phyloP scores from a whole-genome alignment of 352 stramenopile genomes.

The Pythium coloratum region DNA sequence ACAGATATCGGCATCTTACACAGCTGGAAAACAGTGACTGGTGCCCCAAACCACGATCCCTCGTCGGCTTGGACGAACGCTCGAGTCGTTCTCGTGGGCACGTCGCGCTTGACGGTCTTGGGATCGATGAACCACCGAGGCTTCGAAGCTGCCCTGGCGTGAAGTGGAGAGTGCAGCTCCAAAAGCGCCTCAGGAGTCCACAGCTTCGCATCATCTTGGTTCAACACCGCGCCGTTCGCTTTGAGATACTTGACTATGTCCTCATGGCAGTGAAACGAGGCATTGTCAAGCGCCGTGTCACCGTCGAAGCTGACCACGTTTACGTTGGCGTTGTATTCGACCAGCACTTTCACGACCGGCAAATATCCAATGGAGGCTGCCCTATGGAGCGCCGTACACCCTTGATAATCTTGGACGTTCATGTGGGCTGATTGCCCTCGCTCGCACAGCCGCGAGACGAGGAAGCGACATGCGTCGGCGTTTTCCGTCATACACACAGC shows the following conservation, averaged over 20 bases:
- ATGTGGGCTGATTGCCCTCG: not conserved
- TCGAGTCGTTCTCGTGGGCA: not conserved
- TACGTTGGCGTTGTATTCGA: not conserved
- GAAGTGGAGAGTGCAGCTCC: conserved; percentile 6
- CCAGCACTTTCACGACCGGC: not conserved
- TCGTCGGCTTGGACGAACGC: conserved; percentile 3
- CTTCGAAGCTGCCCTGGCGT: not conserved
- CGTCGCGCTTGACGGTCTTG: not conserved
- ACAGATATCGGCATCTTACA: not conserved
- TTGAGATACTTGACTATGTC: conserved; percentile 8
- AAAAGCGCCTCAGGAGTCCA: conserved; percentile 7
- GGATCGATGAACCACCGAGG: conserved; percentile 15
- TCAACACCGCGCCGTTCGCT: not conserved
- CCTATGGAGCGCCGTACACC: not conserved
- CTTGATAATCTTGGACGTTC: not conserved
- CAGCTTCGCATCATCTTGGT: conserved; percentile 4
- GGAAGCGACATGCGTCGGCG: not conserved
- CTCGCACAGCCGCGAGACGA: not conserved
- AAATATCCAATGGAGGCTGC: not conserved
- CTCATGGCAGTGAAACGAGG: not conserved
- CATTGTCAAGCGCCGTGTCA: not conserved
- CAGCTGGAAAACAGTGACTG: conserved; percentile 11
- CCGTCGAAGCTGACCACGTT: not conserved
- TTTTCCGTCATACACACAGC: not conserved
- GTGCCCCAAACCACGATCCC: conserved; percentile 2